Evolutionary conservation across 306 rosid genomes (phyloP).

Genomic region (Ormosia emarginata): DNA sequence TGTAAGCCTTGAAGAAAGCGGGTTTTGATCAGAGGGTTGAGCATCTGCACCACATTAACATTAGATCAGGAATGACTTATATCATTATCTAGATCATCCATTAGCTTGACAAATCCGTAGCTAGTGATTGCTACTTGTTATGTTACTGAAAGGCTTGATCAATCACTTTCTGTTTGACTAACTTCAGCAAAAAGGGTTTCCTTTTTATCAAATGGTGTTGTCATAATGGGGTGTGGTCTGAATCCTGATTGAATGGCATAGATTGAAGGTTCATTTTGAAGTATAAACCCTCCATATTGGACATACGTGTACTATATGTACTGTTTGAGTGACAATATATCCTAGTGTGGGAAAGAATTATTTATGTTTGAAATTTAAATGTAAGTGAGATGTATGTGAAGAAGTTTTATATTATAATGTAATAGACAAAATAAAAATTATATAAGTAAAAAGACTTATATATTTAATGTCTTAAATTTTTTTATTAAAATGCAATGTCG

Average conservation of each 20-base stretch:
- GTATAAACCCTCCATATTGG: constrained; percentile 31
- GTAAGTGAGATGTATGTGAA: background rate
- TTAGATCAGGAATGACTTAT: constrained; percentile 14
- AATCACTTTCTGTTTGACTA: constrained; percentile 58
- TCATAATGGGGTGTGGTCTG: constrained; percentile 23
- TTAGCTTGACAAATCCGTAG: constrained; percentile 39
- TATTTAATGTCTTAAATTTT: background rate
- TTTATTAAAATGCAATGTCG: background rate
- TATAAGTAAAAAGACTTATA: too few species aligned
- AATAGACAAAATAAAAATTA: too few species aligned
- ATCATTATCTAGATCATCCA: constrained; percentile 27
- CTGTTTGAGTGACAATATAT: constrained; percentile 20
- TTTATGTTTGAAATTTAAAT: background rate
- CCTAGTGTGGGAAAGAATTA: constrained; percentile 14
- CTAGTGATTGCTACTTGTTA: constrained; percentile 21
- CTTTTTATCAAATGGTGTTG: constrained; percentile 35
- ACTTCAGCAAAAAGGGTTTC: constrained; percentile 32
- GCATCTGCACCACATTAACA: constrained; percentile 39
- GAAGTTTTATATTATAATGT: too few species aligned
- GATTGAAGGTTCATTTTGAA: constrained; percentile 27
- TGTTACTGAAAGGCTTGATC: constrained; percentile 37
- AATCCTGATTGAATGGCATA: constrained; percentile 25
- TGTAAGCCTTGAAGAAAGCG: constrained; percentile 17
- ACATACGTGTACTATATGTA: constrained; percentile 28
- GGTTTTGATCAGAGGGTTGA: constrained; percentile 23